These are phyloP conservation scores for Macrolepiota albuminosa DNA, from an alignment of 768 basidiomycete genomes.

Conservation along the genomic window DNA sequence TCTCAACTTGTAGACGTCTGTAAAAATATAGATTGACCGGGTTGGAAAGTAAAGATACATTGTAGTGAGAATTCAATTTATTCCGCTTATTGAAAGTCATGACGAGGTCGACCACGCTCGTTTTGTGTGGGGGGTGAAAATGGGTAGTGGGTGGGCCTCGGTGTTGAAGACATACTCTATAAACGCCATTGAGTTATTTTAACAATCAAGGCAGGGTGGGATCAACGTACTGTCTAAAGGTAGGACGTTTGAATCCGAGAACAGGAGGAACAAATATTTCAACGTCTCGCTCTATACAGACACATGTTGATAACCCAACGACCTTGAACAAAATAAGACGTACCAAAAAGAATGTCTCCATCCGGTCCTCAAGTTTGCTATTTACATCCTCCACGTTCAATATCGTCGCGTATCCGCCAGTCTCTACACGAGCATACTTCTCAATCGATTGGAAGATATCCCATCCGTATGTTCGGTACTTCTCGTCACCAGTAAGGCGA, in stretches of 20 bases:
- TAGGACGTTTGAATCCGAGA: slow-evolving; percentile 69
- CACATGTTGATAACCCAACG: neutral
- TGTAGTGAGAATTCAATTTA: neutral
- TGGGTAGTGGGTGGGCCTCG: slow-evolving; percentile 48
- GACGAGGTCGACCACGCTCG: slow-evolving; percentile 13
- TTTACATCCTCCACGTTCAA: slow-evolving; percentile 80
- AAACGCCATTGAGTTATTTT: neutral
- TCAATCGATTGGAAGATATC: slow-evolving; percentile 88
- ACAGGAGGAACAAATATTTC: slow-evolving; percentile 90
- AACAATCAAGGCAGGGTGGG: neutral
- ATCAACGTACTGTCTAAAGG: slow-evolving; percentile 62
- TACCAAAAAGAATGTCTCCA: slow-evolving; percentile 96
- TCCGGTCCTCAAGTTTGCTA: slow-evolving; percentile 71
- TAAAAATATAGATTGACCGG: neutral
- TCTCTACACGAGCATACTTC: slow-evolving; percentile 68
- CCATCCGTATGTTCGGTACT: slow-evolving; percentile 86
- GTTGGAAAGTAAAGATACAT: neutral
- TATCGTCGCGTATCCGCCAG: slow-evolving; percentile 84
- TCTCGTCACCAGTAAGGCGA: slow-evolving; percentile 77
- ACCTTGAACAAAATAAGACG: slow-evolving; percentile 3
- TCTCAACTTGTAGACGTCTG: neutral
- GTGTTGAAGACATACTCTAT: slow-evolving; percentile 90
- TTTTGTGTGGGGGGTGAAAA: slow-evolving; percentile 22
- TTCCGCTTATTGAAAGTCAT: neutral
- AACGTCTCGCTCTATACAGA: slow-evolving; percentile 75